Percentiles rank a stretch among this genome's conserved stretches.
Conservation (phyloP, 495 filamentous ascomycete species). For the Tuber calosporum region DNA sequence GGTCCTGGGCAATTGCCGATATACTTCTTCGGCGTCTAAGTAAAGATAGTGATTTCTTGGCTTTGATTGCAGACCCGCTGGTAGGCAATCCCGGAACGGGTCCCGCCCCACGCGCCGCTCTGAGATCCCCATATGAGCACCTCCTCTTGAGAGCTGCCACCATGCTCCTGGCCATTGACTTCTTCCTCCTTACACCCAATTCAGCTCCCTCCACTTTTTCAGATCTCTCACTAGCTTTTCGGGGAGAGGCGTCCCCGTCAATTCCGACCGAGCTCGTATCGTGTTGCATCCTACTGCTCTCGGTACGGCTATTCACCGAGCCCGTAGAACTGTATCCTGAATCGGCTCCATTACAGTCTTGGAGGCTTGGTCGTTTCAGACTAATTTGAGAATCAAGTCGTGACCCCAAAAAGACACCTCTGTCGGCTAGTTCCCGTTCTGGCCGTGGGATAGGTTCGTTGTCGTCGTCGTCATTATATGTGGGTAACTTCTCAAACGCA, state of each 20-base stretch:
- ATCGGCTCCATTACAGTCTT: conserved; percentile 21
- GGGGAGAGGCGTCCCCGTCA: neutral
- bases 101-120: conserved; percentile 9
- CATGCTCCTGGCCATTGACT: conserved; percentile 23
- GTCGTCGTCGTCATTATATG: neutral
- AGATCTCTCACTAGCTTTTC: neutral
- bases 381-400: neutral
- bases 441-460: neutral
- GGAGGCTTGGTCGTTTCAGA: conserved; percentile 9
- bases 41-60: conserved; percentile 23
- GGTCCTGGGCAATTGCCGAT: conserved; percentile 9
- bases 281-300: neutral
- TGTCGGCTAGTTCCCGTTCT: neutral
- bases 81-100: neutral
- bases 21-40: conserved; percentile 32
- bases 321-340: conserved; percentile 34
- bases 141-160: conserved; percentile 30
- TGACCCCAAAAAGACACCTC: neutral
- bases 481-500: neutral
- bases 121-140: conserved; percentile 33
- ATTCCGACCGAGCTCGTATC: neutral
- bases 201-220: neutral
- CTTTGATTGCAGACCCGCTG: neutral
- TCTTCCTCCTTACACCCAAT: neutral
- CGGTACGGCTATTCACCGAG: conserved; percentile 26